phyloP scores from a whole-genome alignment of 345 rosid genomes.

The Aquilaria yunnanensis region DNA sequence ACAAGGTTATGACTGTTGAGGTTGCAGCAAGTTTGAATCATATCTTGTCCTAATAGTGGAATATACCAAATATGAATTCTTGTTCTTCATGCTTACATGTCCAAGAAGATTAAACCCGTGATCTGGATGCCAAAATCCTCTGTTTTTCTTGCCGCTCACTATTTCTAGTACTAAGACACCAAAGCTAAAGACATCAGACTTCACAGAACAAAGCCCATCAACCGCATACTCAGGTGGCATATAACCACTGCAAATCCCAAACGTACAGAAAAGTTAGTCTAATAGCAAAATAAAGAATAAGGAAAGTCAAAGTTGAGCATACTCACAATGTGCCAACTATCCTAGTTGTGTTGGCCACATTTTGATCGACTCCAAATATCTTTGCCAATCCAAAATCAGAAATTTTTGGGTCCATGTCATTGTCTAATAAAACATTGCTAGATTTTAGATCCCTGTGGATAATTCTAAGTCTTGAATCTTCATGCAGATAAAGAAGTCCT shows the following conservation, averaged over 20 bases:
- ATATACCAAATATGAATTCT: no score
- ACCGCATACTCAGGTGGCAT: conserved; percentile 4
- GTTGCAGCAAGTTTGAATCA: no score
- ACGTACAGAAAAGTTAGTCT: no score
- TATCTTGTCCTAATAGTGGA: no score
- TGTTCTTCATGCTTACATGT: not conserved
- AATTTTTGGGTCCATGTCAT: conserved; percentile 10
- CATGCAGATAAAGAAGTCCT: conserved; percentile 14
- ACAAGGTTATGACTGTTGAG: no score
- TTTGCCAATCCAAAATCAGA: conserved; percentile 16
- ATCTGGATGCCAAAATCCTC: not conserved
- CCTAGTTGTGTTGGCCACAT: conserved; percentile 11
- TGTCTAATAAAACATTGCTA: conserved; percentile 14
- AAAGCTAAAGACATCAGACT: conserved; percentile 4
- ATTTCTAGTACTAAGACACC: conserved; percentile 1
- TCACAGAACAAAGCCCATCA: not conserved
- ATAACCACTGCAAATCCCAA: not conserved
- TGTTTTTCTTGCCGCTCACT: conserved; percentile 3
- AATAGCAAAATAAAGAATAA: no score
- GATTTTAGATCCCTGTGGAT: conserved; percentile 17
- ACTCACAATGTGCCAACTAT: conserved; percentile 16
- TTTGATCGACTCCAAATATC: conserved; percentile 14
- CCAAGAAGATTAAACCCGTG: conserved; percentile 5
- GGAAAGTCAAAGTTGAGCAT: no score
- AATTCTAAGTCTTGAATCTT: conserved; percentile 12